These are phyloP conservation scores for Exophiala phaeomuriformis DNA, from an alignment of 2,329 filamentous ascomycete species.

Conservation along the genomic window DNA sequence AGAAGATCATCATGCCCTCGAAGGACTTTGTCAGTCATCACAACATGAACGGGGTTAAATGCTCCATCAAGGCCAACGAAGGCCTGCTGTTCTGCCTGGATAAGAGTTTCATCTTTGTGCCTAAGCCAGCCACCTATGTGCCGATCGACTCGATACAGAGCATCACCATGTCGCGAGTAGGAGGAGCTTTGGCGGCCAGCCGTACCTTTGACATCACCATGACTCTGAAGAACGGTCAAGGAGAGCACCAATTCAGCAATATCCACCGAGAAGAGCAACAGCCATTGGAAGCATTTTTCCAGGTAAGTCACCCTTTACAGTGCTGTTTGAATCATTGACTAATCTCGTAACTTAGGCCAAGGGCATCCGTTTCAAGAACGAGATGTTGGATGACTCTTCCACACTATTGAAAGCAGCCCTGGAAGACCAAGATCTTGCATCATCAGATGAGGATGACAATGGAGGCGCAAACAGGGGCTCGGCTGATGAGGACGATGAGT, in stretches of 20 bases:
- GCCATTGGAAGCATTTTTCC: constrained; percentile 95
- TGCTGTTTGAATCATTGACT: not conserved
- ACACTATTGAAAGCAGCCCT: constrained; percentile 70
- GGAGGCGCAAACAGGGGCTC: constrained; percentile 60
- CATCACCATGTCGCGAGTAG: constrained; percentile 92
- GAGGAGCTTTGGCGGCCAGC: constrained; percentile 84
- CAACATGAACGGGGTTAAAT: constrained; percentile 91
- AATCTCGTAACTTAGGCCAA: constrained; percentile 53
- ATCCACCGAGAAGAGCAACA: constrained; percentile 98
- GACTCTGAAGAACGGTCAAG: constrained; percentile 74
- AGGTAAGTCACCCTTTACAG: constrained; percentile 33
- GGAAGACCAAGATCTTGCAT: constrained; percentile 67
- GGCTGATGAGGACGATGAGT: constrained; percentile 93
- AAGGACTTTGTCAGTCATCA: constrained; percentile 90
- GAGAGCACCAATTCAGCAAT: constrained; percentile 95
- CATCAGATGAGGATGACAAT: constrained; percentile 27
- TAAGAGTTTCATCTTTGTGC: constrained; percentile 98
- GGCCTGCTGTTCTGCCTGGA: constrained; percentile 95
- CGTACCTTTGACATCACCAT: constrained; percentile 97
- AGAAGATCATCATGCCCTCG: constrained; percentile 88
- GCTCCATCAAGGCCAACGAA: constrained; percentile 99
- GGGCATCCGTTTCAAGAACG: constrained; percentile 92
- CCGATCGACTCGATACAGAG: constrained; percentile 86
- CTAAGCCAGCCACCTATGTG: constrained; percentile 95
- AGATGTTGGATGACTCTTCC: constrained; percentile 81